Evolutionary conservation across 1,284 basidiomycete species (phyloP).

Genomic region (Gastroboletus turbinatus): DNA sequence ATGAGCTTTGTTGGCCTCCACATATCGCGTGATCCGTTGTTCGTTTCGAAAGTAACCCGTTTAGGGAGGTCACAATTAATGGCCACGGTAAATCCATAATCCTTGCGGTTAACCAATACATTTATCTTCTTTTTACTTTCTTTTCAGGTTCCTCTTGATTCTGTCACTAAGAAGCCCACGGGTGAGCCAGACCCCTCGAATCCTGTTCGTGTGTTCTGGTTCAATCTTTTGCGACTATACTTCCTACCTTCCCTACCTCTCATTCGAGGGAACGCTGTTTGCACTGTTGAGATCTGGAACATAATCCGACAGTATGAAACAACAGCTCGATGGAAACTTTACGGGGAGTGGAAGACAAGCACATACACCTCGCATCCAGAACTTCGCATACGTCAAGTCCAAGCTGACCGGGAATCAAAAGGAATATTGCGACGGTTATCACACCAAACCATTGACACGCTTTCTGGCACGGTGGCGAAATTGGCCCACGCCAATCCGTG

Average conservation of each 20-base stretch:
- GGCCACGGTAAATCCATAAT: conserved; percentile 41
- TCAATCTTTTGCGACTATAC: conserved; percentile 75
- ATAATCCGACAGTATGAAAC: conserved; percentile 80
- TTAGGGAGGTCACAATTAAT: conserved; percentile 53
- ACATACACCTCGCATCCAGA: conserved; percentile 73
- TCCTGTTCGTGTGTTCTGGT: conserved; percentile 74
- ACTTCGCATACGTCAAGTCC: conserved; percentile 66
- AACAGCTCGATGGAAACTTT: conserved; percentile 82
- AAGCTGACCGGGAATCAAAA: conserved; percentile 78
- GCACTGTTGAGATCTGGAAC: conserved; percentile 86
- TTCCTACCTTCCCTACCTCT: conserved; percentile 88
- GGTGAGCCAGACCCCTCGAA: conserved; percentile 52
- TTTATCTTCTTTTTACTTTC: conserved; percentile 16
- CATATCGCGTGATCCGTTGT: conserved; percentile 67
- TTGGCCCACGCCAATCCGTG: conserved; percentile 92
- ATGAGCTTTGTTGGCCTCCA: conserved; percentile 77
- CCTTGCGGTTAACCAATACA: conserved; percentile 21
- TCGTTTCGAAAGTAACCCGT: conserved; percentile 61
- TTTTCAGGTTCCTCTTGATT: conserved; percentile 48
- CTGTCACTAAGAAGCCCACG: conserved; percentile 53
- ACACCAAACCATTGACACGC: conserved; percentile 78
- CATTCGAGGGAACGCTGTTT: conserved; percentile 82
- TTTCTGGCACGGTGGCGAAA: conserved; percentile 91
- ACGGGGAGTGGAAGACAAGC: conserved; percentile 92
- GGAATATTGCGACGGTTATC: conserved; percentile 79